Evolutionary conservation across 2,329 filamentous ascomycete genomes (phyloP).

Genomic region (Colletotrichum abscissum): DNA sequence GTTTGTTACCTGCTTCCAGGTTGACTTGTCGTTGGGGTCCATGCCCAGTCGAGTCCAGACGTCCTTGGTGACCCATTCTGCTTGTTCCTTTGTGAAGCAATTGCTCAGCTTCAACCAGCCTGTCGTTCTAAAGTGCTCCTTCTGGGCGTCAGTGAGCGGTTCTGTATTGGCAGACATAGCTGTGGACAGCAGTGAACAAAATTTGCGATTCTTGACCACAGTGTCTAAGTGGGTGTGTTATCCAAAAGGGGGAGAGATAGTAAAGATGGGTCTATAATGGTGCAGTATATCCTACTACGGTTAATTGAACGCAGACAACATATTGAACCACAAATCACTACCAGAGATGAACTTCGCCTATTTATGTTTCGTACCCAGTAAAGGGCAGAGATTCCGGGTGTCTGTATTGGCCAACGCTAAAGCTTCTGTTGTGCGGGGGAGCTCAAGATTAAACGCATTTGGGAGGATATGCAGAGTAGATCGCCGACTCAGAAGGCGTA

Average conservation of each 20-base stretch:
- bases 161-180: slow-evolving; percentile 29
- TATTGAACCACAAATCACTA: background rate
- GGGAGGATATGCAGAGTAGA: background rate
- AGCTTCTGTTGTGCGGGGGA: slow-evolving; percentile 14
- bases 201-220: no score
- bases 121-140: slow-evolving; percentile 52
- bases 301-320: background rate
- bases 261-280: background rate
- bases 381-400: background rate
- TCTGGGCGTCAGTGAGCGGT: slow-evolving; percentile 51
- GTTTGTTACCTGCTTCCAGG: slow-evolving; percentile 72
- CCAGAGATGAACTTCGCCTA: background rate
- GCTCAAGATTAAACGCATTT: background rate
- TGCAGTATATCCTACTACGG: background rate
- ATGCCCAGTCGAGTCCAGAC: slow-evolving; percentile 76
- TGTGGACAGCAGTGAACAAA: no score
- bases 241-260: no score
- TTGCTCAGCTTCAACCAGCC: slow-evolving; percentile 49
- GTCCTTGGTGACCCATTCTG: slow-evolving; percentile 48
- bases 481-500: background rate
- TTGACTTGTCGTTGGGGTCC: slow-evolving; percentile 70
- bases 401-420: background rate
- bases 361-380: background rate
- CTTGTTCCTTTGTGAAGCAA: slow-evolving; percentile 52
- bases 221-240: no score